These are phyloP conservation scores for Acrocalymma vagum DNA, from an alignment of 2,329 filamentous ascomycete species.

Conservation along the genomic window DNA sequence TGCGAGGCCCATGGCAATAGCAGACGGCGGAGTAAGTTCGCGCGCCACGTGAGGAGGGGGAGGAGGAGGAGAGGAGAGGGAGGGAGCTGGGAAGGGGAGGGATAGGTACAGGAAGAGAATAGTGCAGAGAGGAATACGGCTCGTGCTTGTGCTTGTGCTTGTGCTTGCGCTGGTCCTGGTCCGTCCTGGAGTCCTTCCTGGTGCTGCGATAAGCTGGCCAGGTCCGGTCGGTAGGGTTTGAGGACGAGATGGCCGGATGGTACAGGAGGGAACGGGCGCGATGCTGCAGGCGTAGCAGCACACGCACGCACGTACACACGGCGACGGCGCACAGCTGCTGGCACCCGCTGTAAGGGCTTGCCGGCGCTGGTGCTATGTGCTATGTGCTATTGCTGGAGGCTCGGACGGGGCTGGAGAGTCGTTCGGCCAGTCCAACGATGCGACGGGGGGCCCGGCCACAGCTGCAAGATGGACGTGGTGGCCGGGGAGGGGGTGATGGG, in stretches of 20 bases:
- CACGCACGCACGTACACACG: no score
- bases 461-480: no score
- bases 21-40: conserved; percentile 13
- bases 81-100: no score
- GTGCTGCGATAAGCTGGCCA: neutral
- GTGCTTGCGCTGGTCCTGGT: neutral
- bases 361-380: no score
- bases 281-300: no score
- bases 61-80: no score
- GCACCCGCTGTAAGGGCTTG: conserved; percentile 32
- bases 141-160: neutral
- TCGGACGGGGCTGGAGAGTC: conserved; percentile 6
- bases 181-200: neutral
- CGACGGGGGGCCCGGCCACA: no score
- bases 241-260: conserved; percentile 4
- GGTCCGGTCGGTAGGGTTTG: neutral
- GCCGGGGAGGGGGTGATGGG: no score
- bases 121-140: neutral
- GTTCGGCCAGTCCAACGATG: no score
- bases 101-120: no score
- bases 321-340: conserved; percentile 17
- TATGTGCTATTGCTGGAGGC: no score
- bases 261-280: no score
- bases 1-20: conserved; percentile 23
- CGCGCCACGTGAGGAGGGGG: conserved; percentile 22